phyloP scores from a whole-genome alignment of 345 rosid genomes.

The Acer yangbiense region DNA sequence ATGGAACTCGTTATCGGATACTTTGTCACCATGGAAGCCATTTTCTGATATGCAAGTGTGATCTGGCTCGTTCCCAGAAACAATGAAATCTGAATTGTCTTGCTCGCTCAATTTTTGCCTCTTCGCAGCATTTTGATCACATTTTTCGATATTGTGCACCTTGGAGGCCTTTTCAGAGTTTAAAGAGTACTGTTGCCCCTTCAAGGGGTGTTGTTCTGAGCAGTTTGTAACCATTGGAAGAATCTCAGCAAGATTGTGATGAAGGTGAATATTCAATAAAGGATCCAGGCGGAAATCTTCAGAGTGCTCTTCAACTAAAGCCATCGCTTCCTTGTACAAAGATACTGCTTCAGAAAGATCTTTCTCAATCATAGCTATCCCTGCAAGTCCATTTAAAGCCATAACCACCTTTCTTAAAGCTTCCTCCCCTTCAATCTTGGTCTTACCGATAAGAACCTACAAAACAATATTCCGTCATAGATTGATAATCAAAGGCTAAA shows the following conservation, averaged over 20 bases:
- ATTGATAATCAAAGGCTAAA: slow-evolving; percentile 20
- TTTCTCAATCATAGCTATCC: slow-evolving; percentile 78
- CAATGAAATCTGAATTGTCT: slow-evolving; percentile 33
- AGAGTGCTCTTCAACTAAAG: slow-evolving; percentile 59
- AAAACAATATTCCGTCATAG: slow-evolving; percentile 20
- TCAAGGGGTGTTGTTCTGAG: slow-evolving; percentile 29
- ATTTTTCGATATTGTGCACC: slow-evolving; percentile 34
- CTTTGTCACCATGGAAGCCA: slow-evolving; percentile 33
- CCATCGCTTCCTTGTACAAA: slow-evolving; percentile 79
- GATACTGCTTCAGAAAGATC: slow-evolving; percentile 61
- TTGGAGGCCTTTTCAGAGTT: slow-evolving; percentile 39
- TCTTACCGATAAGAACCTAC: slow-evolving; percentile 91
- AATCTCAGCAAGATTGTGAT: slow-evolving; percentile 84
- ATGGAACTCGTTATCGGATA: slow-evolving; percentile 35
- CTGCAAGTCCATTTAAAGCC: slow-evolving; percentile 96
- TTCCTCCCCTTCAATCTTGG: slow-evolving; percentile 94
- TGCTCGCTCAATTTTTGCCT: slow-evolving; percentile 42
- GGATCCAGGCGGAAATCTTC: slow-evolving; percentile 93
- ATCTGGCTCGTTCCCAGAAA: slow-evolving; percentile 26
- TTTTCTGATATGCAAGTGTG: slow-evolving; percentile 25
- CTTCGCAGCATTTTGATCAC: slow-evolving; percentile 43
- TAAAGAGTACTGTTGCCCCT: slow-evolving; percentile 32
- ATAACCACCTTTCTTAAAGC: slow-evolving; percentile 78
- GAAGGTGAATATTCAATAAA: slow-evolving; percentile 85
- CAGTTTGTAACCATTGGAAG: slow-evolving; percentile 44